phyloP scores from a whole-genome alignment of 495 filamentous ascomycete genomes.

The Cryomyces antarcticus region DNA sequence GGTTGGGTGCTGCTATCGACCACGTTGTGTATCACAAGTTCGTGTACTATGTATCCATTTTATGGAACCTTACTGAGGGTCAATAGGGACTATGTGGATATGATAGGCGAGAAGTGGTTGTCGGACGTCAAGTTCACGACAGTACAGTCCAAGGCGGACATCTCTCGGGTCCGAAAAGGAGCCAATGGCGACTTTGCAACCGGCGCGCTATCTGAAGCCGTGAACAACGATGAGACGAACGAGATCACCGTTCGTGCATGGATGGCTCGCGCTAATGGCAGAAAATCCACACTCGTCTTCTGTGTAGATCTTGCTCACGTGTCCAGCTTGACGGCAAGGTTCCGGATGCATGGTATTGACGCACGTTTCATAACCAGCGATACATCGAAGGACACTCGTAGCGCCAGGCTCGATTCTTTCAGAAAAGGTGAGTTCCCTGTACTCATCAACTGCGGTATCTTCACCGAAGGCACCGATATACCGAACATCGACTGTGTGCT shows the following conservation, averaged over 20 bases:
- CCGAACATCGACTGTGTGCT: conserved; percentile 93
- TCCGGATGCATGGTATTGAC: conserved; percentile 59
- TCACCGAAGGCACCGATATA: conserved; percentile 93
- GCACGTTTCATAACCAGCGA: conserved; percentile 64
- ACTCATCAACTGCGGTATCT: conserved; percentile 85
- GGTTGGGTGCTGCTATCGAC: conserved; percentile 71
- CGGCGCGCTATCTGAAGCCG: conserved; percentile 47
- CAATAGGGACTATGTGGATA: conserved; percentile 69
- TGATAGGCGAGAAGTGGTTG: conserved; percentile 79
- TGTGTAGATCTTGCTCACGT: conserved; percentile 82
- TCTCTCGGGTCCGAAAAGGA: conserved; percentile 43
- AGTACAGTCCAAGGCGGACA: conserved; percentile 57
- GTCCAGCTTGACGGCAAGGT: conserved; percentile 44
- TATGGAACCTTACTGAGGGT: conserved; percentile 1
- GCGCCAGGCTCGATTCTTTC: conserved; percentile 52
- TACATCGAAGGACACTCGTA: conserved; percentile 44
- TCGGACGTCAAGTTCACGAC: conserved; percentile 84
- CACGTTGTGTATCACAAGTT: conserved; percentile 89
- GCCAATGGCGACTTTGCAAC: conserved; percentile 61
- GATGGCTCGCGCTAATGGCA: conserved; percentile 46
- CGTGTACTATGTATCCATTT: conserved; percentile 1
- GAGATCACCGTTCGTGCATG: conserved; percentile 68
- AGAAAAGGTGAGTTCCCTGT: conserved; percentile 60
- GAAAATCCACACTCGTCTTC: conserved; percentile 81
- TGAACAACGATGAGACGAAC: conserved; percentile 64